phyloP scores from a whole-genome alignment of 176 grass and related monocot genomes.

The Zea mays region Zm-B73-REFERENCE-NAM-5.0 NC_050098.1:9839001-9839500 shows the following conservation, averaged over 20 bases:
- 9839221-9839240: background rate
- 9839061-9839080: background rate
- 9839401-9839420: background rate
- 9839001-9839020: background rate
- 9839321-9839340: slow-evolving; percentile 67
- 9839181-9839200: background rate
- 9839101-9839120: background rate
- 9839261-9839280: background rate
- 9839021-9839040: background rate
- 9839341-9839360: slow-evolving; percentile 64
- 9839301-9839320: slow-evolving; percentile 68
- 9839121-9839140: background rate
- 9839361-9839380: background rate
- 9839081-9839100: background rate
- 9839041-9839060: background rate
- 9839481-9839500: background rate
- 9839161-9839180: background rate
- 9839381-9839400: background rate
- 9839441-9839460: background rate
- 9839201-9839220: background rate
- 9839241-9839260: slow-evolving; percentile 40
- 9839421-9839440: background rate
- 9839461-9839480: background rate
- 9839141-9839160: background rate
- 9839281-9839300: slow-evolving; percentile 50